Evolutionary conservation across 164 flowering plant species (phyloP), one percentile per base, ranked within the genome.

Genomic region (Malania oleifera): DNA sequence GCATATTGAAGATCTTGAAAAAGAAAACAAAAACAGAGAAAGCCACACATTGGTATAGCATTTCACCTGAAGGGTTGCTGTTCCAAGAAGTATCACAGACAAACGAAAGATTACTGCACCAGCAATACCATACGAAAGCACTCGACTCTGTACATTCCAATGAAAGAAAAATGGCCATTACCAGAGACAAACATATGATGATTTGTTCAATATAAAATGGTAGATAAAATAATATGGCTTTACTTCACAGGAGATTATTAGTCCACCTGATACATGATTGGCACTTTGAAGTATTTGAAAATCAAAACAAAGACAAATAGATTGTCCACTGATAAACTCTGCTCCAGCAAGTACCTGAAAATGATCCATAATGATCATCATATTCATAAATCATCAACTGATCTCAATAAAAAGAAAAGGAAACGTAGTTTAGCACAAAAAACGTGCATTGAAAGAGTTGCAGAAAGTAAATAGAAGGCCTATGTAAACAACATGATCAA

Each of bases 241-340:
- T 24, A 62, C 19, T 43, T 48, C 34, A 19, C 26, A 9, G 26
- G 47, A 28, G 50, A 17, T 39, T 52, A 13, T 54, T 19, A 25
- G 31, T 34, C 14, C 49, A 89, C 98, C 98, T 92, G 96, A 75
- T 82, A 87, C 57, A 25, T 65, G 13, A 54, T 31, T 47, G 98
- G 98, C 59, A 92, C 98, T 77, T 87, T 81, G 75, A 92, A 92
- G 80, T 89, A 89, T 70, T 87, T 89, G 82, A 92, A 92, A 69
- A 92, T 69, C 62, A 92, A 62, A 63, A 92, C 86, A 80, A 89
- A 92, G 66, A 92, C 98, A 63, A 92, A 92, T 22, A 92, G 76
- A 71, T 92, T 92, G 67, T 92, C 98, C 67, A 92, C 98, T 1
- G 96, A 89, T 73, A 92, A 80, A 69, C 98, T 92, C 74, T 87